Evolutionary conservation across 129 eudicot species (phyloP).

Genomic region (Pulicaria dysenterica): DNA sequence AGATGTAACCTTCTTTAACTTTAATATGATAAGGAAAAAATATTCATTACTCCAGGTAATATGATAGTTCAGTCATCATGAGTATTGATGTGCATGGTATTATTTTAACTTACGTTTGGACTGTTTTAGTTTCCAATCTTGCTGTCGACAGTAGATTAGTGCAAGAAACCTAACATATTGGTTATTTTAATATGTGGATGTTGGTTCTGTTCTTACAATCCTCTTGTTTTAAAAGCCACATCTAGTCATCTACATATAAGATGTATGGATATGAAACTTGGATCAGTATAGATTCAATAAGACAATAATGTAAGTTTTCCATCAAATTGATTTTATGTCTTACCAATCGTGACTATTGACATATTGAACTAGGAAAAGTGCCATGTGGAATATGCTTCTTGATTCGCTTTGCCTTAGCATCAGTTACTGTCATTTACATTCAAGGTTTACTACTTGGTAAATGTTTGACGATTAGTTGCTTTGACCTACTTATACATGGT

Average conservation of each 20-base stretch:
- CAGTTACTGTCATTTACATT: no score
- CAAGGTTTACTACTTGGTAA: no score
- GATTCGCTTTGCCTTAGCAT: no score
- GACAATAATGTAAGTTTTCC: neutral
- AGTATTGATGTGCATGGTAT: neutral
- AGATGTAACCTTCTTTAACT: slow-evolving; percentile 1
- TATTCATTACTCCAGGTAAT: slow-evolving; percentile 12
- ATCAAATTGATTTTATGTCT: neutral
- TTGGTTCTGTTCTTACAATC: neutral
- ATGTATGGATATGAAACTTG: neutral
- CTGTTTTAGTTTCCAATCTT: slow-evolving; percentile 1
- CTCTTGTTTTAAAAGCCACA: neutral
- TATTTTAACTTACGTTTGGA: slow-evolving; percentile 12
- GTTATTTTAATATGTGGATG: slow-evolving; percentile 8
- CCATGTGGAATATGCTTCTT: no score
- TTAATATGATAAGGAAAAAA: slow-evolving; percentile 4
- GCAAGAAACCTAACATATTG: neutral
- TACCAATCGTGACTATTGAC: no score
- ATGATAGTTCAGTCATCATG: neutral
- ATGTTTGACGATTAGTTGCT: no score
- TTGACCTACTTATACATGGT: no score
- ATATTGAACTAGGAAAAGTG: no score
- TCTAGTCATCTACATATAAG: neutral
- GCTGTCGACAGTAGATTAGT: neutral
- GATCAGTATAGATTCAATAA: no score